Evolutionary conservation across 768 basidiomycete species (phyloP), one percentile per base, ranked within the genome.

Genomic region (Suillus placidus): DNA sequence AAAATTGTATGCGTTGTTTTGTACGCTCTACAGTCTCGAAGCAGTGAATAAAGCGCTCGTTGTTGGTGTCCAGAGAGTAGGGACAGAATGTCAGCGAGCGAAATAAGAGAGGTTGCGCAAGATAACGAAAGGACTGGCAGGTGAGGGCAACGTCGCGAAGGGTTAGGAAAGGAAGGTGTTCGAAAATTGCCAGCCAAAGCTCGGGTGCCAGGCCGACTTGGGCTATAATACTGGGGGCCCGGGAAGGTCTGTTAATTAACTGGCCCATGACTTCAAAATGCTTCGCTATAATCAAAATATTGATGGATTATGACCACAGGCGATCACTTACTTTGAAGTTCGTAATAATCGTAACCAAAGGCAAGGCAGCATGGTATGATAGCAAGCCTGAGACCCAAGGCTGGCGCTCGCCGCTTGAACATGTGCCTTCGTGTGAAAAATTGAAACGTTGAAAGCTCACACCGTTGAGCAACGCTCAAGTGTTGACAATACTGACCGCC

Each of bases 101-200:
- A 62, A 64, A 64, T 34, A 64, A 20, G 20, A 63, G 47, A 23
- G 64, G 64, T 26, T 64, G 64, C 2, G 64, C 64, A 14, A 64
- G 60, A 34, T 47, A 13, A 43, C 64, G 64, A 34, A 64, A 64
- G 18, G 42, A 43, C 4, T 49, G 64, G 35, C 64, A 64, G 23
- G 64, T 64, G 35, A 64, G 60, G 26, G 61, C 6, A 32, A 64
- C 61, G 13, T 63, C 42, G 10, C 30, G 64, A 35, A 64, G 26
- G 6, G 30, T 12, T 34, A 35, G 26, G 8, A 7, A 13, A 49
- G 62, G 42, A 34, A 64, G 37, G 3, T 64, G 42, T 7, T 63
- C n/a, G 14, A 64, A 64, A 2, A 64, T 49, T 32, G 7, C 26
- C 20, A 49, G 45, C 64, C 64, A 64, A 60, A 64, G 58, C 26